Percentiles rank a stretch among this genome's conserved stretches.
Conservation (phyloP, 495 filamentous ascomycete species). For the Bathelium albidoporum region DNA sequence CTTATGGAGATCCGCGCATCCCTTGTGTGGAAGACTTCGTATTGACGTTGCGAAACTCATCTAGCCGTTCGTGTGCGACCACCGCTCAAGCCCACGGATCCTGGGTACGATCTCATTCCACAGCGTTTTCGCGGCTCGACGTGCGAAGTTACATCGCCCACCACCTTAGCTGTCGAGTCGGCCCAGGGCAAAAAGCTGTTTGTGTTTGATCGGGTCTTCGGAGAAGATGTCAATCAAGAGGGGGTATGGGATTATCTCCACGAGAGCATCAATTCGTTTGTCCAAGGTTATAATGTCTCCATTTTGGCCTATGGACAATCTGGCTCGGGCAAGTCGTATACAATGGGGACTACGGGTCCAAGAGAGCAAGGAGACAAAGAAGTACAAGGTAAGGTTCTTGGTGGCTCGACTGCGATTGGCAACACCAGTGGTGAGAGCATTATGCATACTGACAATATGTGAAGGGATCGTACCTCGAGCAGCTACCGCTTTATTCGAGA, state of each 20-base stretch:
- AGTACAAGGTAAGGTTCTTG: slow-evolving; percentile 61
- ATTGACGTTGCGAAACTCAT: slow-evolving; percentile 17
- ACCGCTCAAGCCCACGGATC: slow-evolving; percentile 71
- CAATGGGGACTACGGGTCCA: slow-evolving; percentile 94
- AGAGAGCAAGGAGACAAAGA: slow-evolving; percentile 63
- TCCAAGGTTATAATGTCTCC: slow-evolving; percentile 98
- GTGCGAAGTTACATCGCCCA: slow-evolving; percentile 77
- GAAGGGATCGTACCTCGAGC: slow-evolving; percentile 90
- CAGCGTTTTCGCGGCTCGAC: slow-evolving; percentile 90
- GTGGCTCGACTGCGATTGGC: slow-evolving; percentile 18
- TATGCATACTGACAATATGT: neutral
- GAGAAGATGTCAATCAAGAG: slow-evolving; percentile 71
- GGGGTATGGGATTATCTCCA: slow-evolving; percentile 91
- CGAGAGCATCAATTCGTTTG: slow-evolving; percentile 82
- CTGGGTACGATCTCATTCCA: slow-evolving; percentile 87
- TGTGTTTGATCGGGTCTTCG: slow-evolving; percentile 91
- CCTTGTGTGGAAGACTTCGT: too few relatives aligned
- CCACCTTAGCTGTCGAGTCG: slow-evolving; percentile 77
- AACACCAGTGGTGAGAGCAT: neutral
- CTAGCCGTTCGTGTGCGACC: slow-evolving; percentile 90
- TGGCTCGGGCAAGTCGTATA: slow-evolving; percentile 99
- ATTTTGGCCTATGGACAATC: slow-evolving; percentile 97
- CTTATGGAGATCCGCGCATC: neutral
- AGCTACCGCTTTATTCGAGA: slow-evolving; percentile 77
- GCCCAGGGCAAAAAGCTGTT: slow-evolving; percentile 89